Evolutionary conservation across 441 rosid genomes (phyloP), one percentile per base, ranked within the genome.

Genomic region (Syzygium syzygioides): DNA sequence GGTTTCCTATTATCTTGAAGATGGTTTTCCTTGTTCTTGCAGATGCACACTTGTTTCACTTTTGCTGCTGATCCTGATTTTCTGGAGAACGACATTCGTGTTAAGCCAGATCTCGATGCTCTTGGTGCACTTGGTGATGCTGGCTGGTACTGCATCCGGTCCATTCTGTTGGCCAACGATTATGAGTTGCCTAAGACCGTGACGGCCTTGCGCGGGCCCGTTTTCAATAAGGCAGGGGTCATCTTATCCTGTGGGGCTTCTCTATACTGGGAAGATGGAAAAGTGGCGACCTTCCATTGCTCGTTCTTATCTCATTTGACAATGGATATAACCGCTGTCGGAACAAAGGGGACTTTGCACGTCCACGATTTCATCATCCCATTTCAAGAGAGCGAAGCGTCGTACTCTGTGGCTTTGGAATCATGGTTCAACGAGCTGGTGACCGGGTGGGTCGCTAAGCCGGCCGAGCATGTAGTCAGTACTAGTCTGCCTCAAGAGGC

Each of bases 51-150:
- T 91, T 93, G 93, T 91, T 95, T 95, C 87, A 54, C 98, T 14
- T 95, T 93, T 87, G 90, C 89, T 23, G 95, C 62, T 8, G 93
- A 87, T 17, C 90, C 93, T 23, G 90, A 90, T 64, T 97, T 96
- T 90, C 92, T 97, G 25, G 92, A 91, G 88, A 91, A 95, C 57
- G 94, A 97, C 90, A 94, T 95, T 48, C 95, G 97, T 41, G 96
- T 96, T 57, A 96, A 95, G 91, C 96, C 97, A 41, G 96, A 95
- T 83, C 97, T 97, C 3, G 98, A 97, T 64, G 94, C 93, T 13
- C 98, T 94, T 17, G 98, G 98, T 41, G 94, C 97, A 14, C 96
- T 97, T 1, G 99, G 98, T 13, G 99, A 97, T 83, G 92, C 93
- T n/a, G 98, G 99, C 41, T 96, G 99, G 99, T 97, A 97, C 86